These are phyloP conservation scores for Vigna angularis DNA, from an alignment of 306 rosid species.

Conservation along the genomic window DNA sequence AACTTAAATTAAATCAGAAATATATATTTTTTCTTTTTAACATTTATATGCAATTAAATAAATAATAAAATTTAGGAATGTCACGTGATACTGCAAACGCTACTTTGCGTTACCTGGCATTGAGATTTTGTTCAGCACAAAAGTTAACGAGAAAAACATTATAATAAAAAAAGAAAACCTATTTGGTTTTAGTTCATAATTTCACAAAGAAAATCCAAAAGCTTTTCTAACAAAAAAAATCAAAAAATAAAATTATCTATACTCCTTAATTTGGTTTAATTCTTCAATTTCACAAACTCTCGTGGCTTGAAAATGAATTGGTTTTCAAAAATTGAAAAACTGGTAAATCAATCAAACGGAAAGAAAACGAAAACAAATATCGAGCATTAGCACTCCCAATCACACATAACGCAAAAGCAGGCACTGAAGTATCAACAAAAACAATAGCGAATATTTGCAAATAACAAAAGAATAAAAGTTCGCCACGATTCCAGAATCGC, in stretches of 20 bases:
- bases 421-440: not conserved
- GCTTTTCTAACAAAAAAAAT: not conserved
- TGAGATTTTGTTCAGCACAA: not conserved
- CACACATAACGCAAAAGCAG: not conserved
- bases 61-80: not conserved
- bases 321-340: slow-evolving; percentile 6
- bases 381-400: not conserved
- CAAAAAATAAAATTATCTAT: not conserved
- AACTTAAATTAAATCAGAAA: not conserved
- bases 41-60: not conserved
- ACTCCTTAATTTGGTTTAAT: not conserved
- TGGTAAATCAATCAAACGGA: not conserved
- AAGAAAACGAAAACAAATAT: not conserved
- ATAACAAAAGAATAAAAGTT: not conserved
- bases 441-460: not conserved
- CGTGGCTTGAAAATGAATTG: not conserved
- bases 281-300: not conserved
- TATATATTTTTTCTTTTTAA: not conserved
- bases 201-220: not conserved
- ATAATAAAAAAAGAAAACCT: not conserved
- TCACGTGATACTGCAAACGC: not conserved
- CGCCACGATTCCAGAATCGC: not conserved
- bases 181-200: too few relatives aligned
- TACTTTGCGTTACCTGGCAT: not conserved
- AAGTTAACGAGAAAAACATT: not conserved